A percentile compares a stretch with the other conserved stretches of the same genome.
phyloP scores from a whole-genome alignment of 2,329 filamentous ascomycete species.

The Pseudopithomyces maydicus region DNA sequence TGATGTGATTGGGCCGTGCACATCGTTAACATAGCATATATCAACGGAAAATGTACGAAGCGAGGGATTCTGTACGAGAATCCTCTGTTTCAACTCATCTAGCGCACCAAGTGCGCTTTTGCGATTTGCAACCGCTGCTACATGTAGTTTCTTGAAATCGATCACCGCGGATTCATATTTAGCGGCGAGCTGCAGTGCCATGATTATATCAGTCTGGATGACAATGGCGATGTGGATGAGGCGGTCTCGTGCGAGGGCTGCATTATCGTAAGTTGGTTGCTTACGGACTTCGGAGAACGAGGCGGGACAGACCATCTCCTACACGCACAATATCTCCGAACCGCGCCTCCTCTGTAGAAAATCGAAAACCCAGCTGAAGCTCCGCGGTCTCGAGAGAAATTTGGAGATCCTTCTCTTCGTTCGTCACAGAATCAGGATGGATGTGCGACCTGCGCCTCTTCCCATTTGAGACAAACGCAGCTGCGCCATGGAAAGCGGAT shows the following conservation, averaged over 20 bases:
- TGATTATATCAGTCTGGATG: constrained; percentile 49
- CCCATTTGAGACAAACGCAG: constrained; percentile 44
- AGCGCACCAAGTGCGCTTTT: constrained; percentile 40
- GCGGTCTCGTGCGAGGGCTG: constrained; percentile 44
- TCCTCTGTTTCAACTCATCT: constrained; percentile 45
- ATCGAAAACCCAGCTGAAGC: constrained; percentile 39
- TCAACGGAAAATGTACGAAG: constrained; percentile 19
- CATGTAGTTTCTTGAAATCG: constrained; percentile 43
- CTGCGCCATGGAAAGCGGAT: constrained; percentile 49
- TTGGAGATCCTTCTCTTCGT: constrained; percentile 46
- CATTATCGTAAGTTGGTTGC: constrained; percentile 14
- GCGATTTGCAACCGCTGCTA: constrained; percentile 43
- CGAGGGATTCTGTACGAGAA: constrained; percentile 31
- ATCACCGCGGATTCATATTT: constrained; percentile 39
- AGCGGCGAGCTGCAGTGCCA: constrained; percentile 44
- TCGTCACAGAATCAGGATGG: constrained; percentile 32
- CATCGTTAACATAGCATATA: constrained; percentile 4
- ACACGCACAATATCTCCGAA: constrained; percentile 42
- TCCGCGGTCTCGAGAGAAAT: constrained; percentile 46
- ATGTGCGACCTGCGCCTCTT: constrained; percentile 36
- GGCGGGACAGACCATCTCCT: constrained; percentile 44
- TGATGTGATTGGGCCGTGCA: constrained; percentile 14
- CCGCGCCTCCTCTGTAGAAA: constrained; percentile 39
- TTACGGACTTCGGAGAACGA: constrained; percentile 16
- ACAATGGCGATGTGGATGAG: constrained; percentile 45